Evolutionary conservation across 1,284 basidiomycete species (phyloP).

Genomic region (Ustilago hordei): DNA sequence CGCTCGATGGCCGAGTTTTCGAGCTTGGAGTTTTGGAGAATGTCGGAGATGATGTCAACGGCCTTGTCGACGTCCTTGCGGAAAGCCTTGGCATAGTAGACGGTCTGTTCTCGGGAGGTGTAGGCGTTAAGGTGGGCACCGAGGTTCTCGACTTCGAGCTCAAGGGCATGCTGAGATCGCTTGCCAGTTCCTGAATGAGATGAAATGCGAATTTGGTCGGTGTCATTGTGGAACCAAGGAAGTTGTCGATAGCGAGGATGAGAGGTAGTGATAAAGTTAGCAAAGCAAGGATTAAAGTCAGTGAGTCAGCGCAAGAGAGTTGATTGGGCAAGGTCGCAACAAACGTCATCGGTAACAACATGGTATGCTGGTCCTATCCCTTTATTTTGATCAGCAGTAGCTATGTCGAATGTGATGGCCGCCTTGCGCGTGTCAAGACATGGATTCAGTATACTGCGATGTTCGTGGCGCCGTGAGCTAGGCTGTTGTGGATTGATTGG

Average conservation of each 20-base stretch:
- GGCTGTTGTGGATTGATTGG: background rate
- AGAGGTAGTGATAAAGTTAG: background rate
- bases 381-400: too few species aligned
- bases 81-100: constrained; percentile 99
- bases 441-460: too few species aligned
- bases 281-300: background rate
- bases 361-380: background rate
- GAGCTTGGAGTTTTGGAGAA: constrained; percentile 96
- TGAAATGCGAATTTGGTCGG: background rate
- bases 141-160: constrained; percentile 97
- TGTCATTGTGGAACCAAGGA: background rate
- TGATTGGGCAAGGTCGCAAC: background rate
- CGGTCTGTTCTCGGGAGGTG: constrained; percentile 98
- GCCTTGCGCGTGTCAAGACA: too few species aligned
- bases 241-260: background rate
- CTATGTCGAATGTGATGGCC: too few species aligned
- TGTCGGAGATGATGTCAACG: constrained; percentile 98
- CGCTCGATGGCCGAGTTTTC: constrained; percentile 89
- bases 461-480: background rate
- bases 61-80: constrained; percentile 90
- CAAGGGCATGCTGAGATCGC: constrained; percentile 89
- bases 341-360: background rate
- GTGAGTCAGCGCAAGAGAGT: background rate
- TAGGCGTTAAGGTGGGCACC: constrained; percentile 98
- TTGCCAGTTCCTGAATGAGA: constrained; percentile 80